phyloP scores from a whole-genome alignment of 75 land plant genomes.

The Larix kaempferi region DNA sequence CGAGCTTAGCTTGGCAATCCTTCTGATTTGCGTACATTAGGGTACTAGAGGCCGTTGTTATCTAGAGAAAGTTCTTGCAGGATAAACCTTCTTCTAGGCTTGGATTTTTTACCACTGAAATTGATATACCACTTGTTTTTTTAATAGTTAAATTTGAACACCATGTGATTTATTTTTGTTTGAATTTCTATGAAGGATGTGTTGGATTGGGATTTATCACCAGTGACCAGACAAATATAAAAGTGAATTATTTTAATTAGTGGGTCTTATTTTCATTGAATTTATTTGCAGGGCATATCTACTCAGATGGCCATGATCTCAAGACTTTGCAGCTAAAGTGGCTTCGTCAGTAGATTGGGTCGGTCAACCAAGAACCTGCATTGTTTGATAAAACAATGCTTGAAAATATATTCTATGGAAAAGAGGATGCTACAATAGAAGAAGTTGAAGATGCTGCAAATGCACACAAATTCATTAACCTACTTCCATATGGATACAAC shows the following conservation, averaged over 20 bases:
- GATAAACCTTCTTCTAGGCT: background rate
- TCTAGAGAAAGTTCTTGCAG: background rate
- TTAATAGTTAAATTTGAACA: too few relatives aligned
- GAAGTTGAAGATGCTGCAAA: conserved; percentile 93
- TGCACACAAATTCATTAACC: conserved; percentile 81
- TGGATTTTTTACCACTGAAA: background rate
- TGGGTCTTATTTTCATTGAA: too few relatives aligned
- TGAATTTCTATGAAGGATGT: background rate
- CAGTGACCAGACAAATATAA: background rate
- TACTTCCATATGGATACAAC: conserved; percentile 73
- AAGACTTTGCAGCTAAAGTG: conserved; percentile 71
- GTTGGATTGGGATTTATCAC: background rate
- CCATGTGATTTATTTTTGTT: background rate
- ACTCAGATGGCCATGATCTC: conserved; percentile 77
- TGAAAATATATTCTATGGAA: conserved; percentile 88
- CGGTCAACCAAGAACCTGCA: conserved; percentile 95
- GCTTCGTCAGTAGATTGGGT: conserved; percentile 88
- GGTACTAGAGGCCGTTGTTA: background rate
- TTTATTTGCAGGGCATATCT: conserved; percentile 52
- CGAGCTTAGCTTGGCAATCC: too few relatives aligned
- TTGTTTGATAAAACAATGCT: conserved; percentile 84
- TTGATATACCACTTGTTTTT: too few relatives aligned
- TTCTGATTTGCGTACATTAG: background rate
- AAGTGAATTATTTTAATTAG: too few relatives aligned
- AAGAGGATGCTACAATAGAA: conserved; percentile 66